Evolutionary conservation across 306 rosid genomes (phyloP).

Genomic region (Medicago arabica): DNA sequence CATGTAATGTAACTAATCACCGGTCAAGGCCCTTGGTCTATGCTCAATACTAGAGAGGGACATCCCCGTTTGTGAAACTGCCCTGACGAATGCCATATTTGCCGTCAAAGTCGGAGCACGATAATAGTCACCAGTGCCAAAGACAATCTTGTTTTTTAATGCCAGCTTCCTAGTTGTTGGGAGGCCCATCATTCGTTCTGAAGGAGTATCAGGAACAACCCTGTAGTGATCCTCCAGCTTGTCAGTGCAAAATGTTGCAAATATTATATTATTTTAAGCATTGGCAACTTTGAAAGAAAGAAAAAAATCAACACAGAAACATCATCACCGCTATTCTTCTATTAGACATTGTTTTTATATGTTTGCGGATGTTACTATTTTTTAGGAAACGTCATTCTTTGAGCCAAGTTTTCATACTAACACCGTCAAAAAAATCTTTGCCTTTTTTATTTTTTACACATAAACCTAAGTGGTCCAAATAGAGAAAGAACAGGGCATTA

Average conservation of each 20-base stretch:
- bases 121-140: conserved; percentile 93
- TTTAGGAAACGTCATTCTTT: not conserved
- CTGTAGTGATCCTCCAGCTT: conserved; percentile 50
- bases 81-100: conserved; percentile 91
- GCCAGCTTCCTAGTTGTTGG: conserved; percentile 91
- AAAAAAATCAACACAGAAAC: conserved; percentile 9
- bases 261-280: conserved; percentile 27
- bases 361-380: not conserved
- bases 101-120: conserved; percentile 88
- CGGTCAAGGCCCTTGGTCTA: conserved; percentile 86
- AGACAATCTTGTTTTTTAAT: conserved; percentile 82
- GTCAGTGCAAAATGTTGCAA: conserved; percentile 40
- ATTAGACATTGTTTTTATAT: not conserved
- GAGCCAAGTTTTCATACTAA: not conserved
- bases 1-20: conserved; percentile 55
- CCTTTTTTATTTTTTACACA: conserved; percentile 12
- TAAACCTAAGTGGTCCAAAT: conserved; percentile 12
- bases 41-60: conserved; percentile 80
- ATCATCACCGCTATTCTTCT: not conserved
- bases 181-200: conserved; percentile 78
- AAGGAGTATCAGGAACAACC: conserved; percentile 81
- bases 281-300: not conserved
- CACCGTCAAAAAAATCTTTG: not conserved
- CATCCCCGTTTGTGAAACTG: conserved; percentile 94
- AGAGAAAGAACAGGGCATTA: conserved; percentile 13